phyloP scores from a whole-genome alignment of 352 stramenopile species.

The Pythium folliculosum region DNA sequence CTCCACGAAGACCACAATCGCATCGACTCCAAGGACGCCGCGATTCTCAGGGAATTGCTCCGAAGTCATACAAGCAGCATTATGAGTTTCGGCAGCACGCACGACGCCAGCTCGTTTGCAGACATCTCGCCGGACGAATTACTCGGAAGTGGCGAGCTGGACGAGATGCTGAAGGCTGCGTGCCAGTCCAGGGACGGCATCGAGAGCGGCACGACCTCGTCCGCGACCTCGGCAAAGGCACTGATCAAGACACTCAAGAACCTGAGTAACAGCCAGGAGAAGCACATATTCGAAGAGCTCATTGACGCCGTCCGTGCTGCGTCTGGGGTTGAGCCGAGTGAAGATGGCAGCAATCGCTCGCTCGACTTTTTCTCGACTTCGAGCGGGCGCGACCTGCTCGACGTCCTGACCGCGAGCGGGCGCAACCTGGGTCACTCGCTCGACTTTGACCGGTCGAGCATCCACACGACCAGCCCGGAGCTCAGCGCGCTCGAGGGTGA shows the following conservation, averaged over 20 bases:
- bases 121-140: slow-evolving; percentile 80
- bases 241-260: slow-evolving; percentile 57
- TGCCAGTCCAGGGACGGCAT: slow-evolving; percentile 52
- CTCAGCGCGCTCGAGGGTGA: slow-evolving; percentile 13
- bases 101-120: slow-evolving; percentile 55
- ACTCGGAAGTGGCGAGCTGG: slow-evolving; percentile 72
- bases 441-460: slow-evolving; percentile 32
- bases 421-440: slow-evolving; percentile 29
- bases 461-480: background rate
- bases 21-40: slow-evolving; percentile 61
- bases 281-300: slow-evolving; percentile 67
- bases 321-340: slow-evolving; percentile 7
- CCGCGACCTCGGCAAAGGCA: slow-evolving; percentile 22
- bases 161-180: slow-evolving; percentile 74
- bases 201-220: slow-evolving; percentile 8
- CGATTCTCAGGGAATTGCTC: slow-evolving; percentile 63
- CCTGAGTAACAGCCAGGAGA: slow-evolving; percentile 57
- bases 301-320: slow-evolving; percentile 44
- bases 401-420: too few species aligned
- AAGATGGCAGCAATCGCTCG: slow-evolving; percentile 9
- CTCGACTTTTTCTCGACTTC: slow-evolving; percentile 19
- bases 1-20: slow-evolving; percentile 54
- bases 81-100: slow-evolving; percentile 62
- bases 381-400: slow-evolving; percentile 17
- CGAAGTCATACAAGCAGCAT: slow-evolving; percentile 66